Evolutionary conservation across 352 stramenopile species (phyloP).

Genomic region (Phytophthora macrochlamydospora): DNA sequence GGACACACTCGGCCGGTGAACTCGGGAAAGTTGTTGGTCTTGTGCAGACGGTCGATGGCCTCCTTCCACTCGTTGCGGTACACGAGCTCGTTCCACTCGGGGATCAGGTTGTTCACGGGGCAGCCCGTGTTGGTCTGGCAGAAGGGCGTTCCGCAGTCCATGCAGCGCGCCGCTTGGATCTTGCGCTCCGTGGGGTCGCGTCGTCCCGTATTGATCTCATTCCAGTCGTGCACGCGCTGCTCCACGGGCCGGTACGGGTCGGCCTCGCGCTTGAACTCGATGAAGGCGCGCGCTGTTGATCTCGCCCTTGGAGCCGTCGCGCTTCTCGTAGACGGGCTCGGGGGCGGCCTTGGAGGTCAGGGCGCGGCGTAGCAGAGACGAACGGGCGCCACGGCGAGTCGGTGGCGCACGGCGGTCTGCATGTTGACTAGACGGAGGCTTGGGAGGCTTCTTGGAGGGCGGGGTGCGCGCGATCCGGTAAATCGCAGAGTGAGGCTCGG

Average conservation of each 20-base stretch:
- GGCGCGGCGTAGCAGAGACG: constrained; percentile 18
- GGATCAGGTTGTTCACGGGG: constrained; percentile 98
- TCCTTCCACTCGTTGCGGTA: constrained; percentile 97
- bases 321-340: constrained; percentile 51
- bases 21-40: constrained; percentile 99
- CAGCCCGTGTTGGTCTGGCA: constrained; percentile 98
- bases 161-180: constrained; percentile 96
- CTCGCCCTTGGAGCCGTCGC: constrained; percentile 69
- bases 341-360: constrained; percentile 27
- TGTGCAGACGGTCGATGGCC: constrained; percentile 95
- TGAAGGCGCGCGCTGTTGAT: constrained; percentile 82
- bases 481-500: constrained; percentile 31
- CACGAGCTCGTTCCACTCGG: constrained; percentile 98
- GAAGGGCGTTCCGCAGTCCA: constrained; percentile 99
- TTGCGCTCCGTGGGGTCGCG: constrained; percentile 91
- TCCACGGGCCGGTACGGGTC: constrained; percentile 94
- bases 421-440: constrained; percentile 11
- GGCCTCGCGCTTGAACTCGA: constrained; percentile 79
- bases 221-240: constrained; percentile 96
- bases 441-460: constrained; percentile 2
- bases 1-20: constrained; percentile 98
- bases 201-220: constrained; percentile 95
- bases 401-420: constrained; percentile 33
- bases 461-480: constrained; percentile 28
- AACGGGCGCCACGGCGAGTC: constrained; percentile 13